Evolutionary conservation across 345 rosid genomes (phyloP).

Genomic region (Turritis glabra): DNA sequence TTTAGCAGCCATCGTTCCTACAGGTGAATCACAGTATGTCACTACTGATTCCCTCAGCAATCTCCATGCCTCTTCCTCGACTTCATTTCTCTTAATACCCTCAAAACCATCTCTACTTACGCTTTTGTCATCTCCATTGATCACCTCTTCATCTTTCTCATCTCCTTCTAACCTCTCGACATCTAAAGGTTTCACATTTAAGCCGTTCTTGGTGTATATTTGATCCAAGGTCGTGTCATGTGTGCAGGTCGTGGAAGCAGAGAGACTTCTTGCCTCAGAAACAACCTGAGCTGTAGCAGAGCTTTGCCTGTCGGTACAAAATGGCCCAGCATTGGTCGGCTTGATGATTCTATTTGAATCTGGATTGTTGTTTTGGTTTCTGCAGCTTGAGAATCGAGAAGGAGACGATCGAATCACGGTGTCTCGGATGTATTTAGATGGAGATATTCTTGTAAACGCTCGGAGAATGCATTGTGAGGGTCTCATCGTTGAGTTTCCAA

Average conservation of each 20-base stretch:
- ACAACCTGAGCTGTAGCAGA: constrained; percentile 29
- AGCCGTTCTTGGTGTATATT: constrained; percentile 5
- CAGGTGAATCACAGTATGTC: constrained; percentile 70
- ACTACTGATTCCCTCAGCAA: constrained; percentile 71
- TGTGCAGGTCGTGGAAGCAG: constrained; percentile 14
- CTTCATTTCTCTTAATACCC: constrained; percentile 30
- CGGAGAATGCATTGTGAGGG: constrained; percentile 33
- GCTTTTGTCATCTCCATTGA: constrained; percentile 10
- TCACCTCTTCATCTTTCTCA: constrained; percentile 22
- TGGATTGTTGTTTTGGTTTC: not conserved
- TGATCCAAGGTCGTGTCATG: constrained; percentile 5
- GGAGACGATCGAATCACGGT: not conserved
- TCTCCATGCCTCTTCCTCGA: constrained; percentile 91
- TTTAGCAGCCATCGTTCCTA: constrained; percentile 93
- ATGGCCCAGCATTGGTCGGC: not conserved
- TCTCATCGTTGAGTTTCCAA: constrained; percentile 37
- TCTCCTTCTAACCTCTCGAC: constrained; percentile 7
- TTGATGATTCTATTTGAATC: not conserved
- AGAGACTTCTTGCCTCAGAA: constrained; percentile 26
- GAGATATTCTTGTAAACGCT: constrained; percentile 28
- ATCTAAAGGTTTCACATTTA: constrained; percentile 22
- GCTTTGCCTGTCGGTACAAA: constrained; percentile 13
- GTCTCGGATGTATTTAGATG: constrained; percentile 12
- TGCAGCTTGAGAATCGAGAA: constrained; percentile 5
- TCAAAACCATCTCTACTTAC: constrained; percentile 32